Percentiles rank a stretch among this genome's conserved stretches.
These are phyloP conservation scores for Globisporangium parvum DNA, from an alignment of 352 stramenopile species.

Conservation along the genomic window DNA sequence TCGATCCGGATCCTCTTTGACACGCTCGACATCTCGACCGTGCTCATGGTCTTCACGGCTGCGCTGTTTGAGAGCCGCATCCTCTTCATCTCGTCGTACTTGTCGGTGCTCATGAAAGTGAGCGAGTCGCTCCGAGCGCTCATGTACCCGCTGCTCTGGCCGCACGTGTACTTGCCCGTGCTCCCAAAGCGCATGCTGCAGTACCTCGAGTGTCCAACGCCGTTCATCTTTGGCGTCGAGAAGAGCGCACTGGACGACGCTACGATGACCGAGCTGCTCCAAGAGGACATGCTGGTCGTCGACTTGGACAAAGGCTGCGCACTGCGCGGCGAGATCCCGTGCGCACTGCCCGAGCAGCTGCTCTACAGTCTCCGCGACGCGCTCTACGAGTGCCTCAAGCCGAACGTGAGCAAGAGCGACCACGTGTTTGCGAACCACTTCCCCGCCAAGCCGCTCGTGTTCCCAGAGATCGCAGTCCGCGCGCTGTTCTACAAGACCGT, in stretches of 20 bases:
- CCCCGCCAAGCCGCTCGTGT: conserved; percentile 54
- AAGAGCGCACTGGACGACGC: conserved; percentile 54
- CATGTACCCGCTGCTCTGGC: conserved; percentile 84
- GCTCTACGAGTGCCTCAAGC: conserved; percentile 63
- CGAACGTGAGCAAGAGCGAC: conserved; percentile 65
- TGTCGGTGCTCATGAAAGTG: conserved; percentile 80
- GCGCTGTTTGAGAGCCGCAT: conserved; percentile 79
- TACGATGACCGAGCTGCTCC: conserved; percentile 32
- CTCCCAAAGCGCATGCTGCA: conserved; percentile 73
- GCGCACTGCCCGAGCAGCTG: conserved; percentile 37
- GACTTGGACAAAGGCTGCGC: conserved; percentile 66
- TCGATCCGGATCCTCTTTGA: conserved; percentile 78
- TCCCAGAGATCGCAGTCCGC: conserved; percentile 69
- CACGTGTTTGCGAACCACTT: conserved; percentile 71
- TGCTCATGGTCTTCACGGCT: conserved; percentile 72
- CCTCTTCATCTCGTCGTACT: conserved; percentile 72
- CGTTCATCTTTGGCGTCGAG: conserved; percentile 81
- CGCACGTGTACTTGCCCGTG: conserved; percentile 82
- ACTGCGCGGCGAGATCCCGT: conserved; percentile 44
- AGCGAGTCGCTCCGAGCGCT: conserved; percentile 70
- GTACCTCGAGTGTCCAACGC: conserved; percentile 82
- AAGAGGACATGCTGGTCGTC: conserved; percentile 68
- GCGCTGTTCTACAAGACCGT: conserved; percentile 60
- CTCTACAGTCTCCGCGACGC: conserved; percentile 39
- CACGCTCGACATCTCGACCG: conserved; percentile 64